These are phyloP conservation scores for Fusarium tricinctum DNA, from an alignment of 2,329 filamentous ascomycete genomes.

Conservation along the genomic window DNA sequence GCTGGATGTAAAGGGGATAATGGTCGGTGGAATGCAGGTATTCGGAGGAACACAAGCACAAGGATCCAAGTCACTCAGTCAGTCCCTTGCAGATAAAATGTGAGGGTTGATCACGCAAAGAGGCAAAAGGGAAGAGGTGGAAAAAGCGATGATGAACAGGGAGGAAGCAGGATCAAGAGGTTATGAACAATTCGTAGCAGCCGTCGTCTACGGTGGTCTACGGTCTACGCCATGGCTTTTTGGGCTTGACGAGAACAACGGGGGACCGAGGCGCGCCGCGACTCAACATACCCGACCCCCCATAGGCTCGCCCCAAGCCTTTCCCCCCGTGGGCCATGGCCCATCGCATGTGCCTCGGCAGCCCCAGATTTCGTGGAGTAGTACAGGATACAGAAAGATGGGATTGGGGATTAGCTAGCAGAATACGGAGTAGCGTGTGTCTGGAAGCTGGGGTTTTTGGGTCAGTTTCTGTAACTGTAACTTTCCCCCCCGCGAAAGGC, in stretches of 20 bases:
- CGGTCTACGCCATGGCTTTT: constrained; percentile 4
- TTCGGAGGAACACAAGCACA: constrained; percentile 35
- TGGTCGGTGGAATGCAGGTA: constrained; percentile 19
- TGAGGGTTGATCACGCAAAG: constrained; percentile 17
- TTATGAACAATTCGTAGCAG: constrained; percentile 30
- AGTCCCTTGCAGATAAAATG: constrained; percentile 10
- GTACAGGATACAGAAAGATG: constrained; percentile 4
- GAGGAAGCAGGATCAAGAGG: constrained; percentile 36
- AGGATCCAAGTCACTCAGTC: neutral
- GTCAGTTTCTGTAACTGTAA: neutral
- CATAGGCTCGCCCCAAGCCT: constrained; percentile 5
- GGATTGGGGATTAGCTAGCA: constrained; percentile 14
- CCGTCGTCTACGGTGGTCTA: neutral
- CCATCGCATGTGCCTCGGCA: constrained; percentile 48
- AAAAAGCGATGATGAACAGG: constrained; percentile 7
- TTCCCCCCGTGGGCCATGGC: too few relatives aligned
- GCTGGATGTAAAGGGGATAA: constrained; percentile 2
- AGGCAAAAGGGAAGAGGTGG: constrained; percentile 7
- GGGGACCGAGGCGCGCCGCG: constrained; percentile 46
- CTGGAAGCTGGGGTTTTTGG: constrained; percentile 5
- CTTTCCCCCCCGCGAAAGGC: constrained; percentile 19
- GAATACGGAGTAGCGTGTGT: constrained; percentile 33
- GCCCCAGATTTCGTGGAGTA: constrained; percentile 49
- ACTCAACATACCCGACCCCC: constrained; percentile 8
- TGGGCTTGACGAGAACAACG: constrained; percentile 24